phyloP scores from a whole-genome alignment of 768 basidiomycete species.

The Lactarius psammicola region DNA sequence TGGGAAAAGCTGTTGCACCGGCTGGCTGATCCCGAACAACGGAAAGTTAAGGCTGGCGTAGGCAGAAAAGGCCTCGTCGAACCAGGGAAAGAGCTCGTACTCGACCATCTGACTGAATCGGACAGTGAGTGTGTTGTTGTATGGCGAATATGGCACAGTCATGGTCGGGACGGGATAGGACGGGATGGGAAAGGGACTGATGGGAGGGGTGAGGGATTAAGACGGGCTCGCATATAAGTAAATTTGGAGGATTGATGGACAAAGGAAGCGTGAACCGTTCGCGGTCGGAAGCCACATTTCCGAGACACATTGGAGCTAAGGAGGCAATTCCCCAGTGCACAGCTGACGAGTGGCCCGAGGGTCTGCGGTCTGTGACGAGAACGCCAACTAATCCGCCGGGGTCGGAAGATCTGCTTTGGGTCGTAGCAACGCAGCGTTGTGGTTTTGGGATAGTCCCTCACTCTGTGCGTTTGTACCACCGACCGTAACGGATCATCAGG shows the following conservation, averaged over 20 bases:
- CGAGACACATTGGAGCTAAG: constrained; percentile 1
- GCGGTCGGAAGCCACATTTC: neutral
- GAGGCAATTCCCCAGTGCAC: neutral
- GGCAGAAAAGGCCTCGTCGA: constrained; percentile 13
- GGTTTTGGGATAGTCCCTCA: neutral
- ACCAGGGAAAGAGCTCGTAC: constrained; percentile 22
- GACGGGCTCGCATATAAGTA: constrained; percentile 4
- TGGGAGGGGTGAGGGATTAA: neutral
- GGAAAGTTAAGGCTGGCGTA: constrained; percentile 15
- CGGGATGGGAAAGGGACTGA: neutral
- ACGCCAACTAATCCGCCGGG: neutral
- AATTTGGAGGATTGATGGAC: constrained; percentile 2
- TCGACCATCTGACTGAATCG: constrained; percentile 8
- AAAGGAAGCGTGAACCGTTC: neutral
- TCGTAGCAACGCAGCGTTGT: neutral
- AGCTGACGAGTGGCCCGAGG: neutral
- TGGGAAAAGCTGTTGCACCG: constrained; percentile 17
- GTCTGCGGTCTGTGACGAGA: neutral
- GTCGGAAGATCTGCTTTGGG: neutral
- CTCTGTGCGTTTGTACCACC: neutral
- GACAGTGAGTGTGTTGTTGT: constrained; percentile 12
- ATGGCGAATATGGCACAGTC: constrained; percentile 9
- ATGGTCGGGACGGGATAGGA: constrained; percentile 6
- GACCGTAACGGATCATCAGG: constrained; percentile 13
- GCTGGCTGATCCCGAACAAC: constrained; percentile 4